Evolutionary conservation across 2,329 filamentous ascomycete species (phyloP).

Genomic region (Claviceps citrina): DNA sequence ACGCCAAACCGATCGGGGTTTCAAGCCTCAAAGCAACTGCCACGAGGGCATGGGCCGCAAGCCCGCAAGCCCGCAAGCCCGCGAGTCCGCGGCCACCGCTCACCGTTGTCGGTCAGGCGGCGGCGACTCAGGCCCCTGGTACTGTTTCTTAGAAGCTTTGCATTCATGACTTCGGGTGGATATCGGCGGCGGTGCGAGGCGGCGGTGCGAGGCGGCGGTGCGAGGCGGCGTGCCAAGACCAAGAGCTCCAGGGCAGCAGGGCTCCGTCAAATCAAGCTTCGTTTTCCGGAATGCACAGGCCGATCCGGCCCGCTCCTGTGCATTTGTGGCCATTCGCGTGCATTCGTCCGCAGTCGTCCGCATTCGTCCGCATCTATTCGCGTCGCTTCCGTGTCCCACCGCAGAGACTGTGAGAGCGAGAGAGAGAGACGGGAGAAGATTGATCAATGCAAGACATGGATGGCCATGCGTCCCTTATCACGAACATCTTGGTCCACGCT

Average conservation of each 20-base stretch:
- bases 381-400: too few relatives aligned
- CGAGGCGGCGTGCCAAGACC: neutral
- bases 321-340: neutral
- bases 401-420: too few relatives aligned
- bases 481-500: too few relatives aligned
- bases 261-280: neutral
- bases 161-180: neutral
- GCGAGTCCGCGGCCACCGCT: constrained; percentile 6
- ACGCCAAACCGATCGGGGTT: neutral
- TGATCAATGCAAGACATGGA: too few relatives aligned
- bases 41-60: neutral
- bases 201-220: neutral
- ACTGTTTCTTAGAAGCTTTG: too few relatives aligned
- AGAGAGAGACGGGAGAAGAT: too few relatives aligned
- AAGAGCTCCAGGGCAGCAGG: neutral
- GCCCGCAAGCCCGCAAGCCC: too few relatives aligned
- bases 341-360: neutral
- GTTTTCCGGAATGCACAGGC: neutral
- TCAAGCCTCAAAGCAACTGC: neutral
- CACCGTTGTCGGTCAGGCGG: neutral
- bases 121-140: too few relatives aligned
- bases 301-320: neutral
- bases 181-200: too few relatives aligned
- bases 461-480: too few relatives aligned
- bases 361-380: neutral